phyloP scores from a whole-genome alignment of 2,329 filamentous ascomycete species.

The Venturia nashicola region DNA sequence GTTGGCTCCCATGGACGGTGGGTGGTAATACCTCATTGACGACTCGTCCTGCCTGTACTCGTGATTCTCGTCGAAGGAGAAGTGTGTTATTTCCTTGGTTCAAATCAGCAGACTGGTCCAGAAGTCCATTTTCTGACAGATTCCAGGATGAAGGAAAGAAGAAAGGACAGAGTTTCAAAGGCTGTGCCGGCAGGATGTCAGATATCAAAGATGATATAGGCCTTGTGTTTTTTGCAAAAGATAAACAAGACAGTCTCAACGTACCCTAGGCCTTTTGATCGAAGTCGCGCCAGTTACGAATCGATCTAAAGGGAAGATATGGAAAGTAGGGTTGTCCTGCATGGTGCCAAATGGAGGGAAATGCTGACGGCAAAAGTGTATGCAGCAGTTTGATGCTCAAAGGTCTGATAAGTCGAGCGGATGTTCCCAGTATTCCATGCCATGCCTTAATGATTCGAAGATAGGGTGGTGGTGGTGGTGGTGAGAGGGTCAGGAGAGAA shows the following conservation, averaged over 20 bases:
- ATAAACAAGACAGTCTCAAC: background rate
- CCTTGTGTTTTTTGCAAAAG: background rate
- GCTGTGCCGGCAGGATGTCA: background rate
- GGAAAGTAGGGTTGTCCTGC: background rate
- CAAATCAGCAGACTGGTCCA: background rate
- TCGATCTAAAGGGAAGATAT: background rate
- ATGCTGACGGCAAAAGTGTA: background rate
- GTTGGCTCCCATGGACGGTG: constrained; percentile 57
- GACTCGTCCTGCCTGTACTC: constrained; percentile 63
- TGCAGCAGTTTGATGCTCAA: background rate
- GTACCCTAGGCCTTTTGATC: constrained; percentile 6
- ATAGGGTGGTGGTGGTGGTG: background rate
- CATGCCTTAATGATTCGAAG: background rate
- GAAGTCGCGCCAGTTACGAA: background rate
- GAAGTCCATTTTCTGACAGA: background rate
- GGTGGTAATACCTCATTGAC: constrained; percentile 80
- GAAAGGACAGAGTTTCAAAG: background rate
- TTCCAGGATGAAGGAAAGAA: background rate
- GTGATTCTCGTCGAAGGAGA: constrained; percentile 84
- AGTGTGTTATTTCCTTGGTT: constrained; percentile 71
- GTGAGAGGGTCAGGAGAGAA: background rate
- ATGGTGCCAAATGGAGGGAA: background rate
- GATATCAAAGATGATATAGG: background rate
- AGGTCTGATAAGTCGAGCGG: background rate
- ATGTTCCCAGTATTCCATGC: background rate